Evolutionary conservation across 352 stramenopile species (phyloP).

Genomic region (Phytophthora megakarya): DNA sequence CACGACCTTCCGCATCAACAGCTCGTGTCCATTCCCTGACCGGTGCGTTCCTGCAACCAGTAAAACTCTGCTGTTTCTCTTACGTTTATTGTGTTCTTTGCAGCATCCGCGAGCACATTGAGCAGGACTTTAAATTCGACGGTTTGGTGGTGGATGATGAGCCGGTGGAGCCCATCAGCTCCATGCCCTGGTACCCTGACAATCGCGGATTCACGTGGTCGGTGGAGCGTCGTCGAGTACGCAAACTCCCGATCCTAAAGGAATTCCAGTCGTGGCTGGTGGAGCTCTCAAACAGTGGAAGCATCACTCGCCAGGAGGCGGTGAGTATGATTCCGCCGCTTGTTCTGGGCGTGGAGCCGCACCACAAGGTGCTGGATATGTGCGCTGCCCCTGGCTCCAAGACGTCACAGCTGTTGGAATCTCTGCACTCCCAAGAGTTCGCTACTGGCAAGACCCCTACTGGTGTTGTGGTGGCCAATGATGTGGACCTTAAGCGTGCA

Average conservation of each 20-base stretch:
- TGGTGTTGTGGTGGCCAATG: conserved; percentile 96
- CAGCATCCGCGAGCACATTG: conserved; percentile 87
- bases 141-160: conserved; percentile 81
- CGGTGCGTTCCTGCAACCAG: conserved; percentile 41
- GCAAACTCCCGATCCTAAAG: conserved; percentile 91
- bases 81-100: not conserved
- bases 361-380: conserved; percentile 97
- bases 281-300: conserved; percentile 92
- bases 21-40: conserved; percentile 83
- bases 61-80: conserved; percentile 1
- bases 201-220: conserved; percentile 90
- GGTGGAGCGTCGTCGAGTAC: conserved; percentile 88
- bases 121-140: conserved; percentile 87
- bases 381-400: conserved; percentile 99
- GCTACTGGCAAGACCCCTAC: conserved; percentile 79
- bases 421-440: conserved; percentile 84
- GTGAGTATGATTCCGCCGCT: conserved; percentile 99
- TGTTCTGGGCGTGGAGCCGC: conserved; percentile 93
- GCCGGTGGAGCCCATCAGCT: conserved; percentile 79
- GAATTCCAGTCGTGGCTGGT: conserved; percentile 97
- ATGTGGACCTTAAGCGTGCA: conserved; percentile 96
- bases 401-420: conserved; percentile 98
- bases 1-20: conserved; percentile 94
- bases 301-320: conserved; percentile 97
- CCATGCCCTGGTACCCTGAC: conserved; percentile 91